Conservation (phyloP, 371 early-diverging fungal genomes). For the Neoconidiobolus thromboides region DNA sequence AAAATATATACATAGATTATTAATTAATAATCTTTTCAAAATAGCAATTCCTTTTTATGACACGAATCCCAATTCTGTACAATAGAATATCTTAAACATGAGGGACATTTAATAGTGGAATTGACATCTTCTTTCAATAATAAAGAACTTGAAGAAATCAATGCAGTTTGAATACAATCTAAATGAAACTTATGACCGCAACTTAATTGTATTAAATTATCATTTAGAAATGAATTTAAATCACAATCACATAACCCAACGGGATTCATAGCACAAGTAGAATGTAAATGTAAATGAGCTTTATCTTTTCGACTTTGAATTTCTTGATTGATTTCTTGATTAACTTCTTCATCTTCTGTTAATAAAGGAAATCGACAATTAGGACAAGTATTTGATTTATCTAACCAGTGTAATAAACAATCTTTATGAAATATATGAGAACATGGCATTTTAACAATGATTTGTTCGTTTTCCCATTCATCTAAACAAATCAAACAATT, state of each 20-base stretch:
- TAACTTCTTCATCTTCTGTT: conserved; percentile 19
- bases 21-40: no score
- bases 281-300: background rate
- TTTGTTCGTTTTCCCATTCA: background rate
- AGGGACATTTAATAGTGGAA: no score
- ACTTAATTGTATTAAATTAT: background rate
- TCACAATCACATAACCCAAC: background rate
- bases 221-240: background rate
- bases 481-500: conserved; percentile 1
- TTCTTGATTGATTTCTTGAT: background rate
- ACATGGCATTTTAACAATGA: conserved; percentile 16
- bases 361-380: conserved; percentile 28
- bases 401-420: conserved; percentile 37
- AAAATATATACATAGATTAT: no score
- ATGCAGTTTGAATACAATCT: background rate
- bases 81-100: no score
- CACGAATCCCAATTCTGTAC: no score
- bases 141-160: background rate
- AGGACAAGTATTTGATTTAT: conserved; percentile 35
- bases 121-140: no score
- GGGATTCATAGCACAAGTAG: background rate
- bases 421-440: conserved; percentile 31
- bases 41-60: no score
- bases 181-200: background rate
- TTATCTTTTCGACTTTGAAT: background rate